A percentile compares a stretch with the other conserved stretches of the same genome.
phyloP scores from a whole-genome alignment of 2,329 filamentous ascomycete genomes.

The Beauveria asiatica region DNA sequence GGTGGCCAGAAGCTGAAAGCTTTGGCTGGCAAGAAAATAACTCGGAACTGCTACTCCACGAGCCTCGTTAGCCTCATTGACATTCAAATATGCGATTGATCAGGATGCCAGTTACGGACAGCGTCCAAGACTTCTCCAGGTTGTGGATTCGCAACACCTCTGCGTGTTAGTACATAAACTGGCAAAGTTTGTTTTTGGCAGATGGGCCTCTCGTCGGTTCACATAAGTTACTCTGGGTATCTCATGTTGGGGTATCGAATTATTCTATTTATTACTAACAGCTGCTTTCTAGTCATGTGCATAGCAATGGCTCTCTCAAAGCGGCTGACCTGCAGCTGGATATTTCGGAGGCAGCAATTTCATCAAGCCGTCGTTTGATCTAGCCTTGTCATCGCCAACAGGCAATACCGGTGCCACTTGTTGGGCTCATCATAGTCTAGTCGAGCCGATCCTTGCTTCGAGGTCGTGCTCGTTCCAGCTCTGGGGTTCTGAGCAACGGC shows the following conservation, averaged over 20 bases:
- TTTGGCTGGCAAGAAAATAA: conserved; percentile 2
- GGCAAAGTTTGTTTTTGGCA: no score
- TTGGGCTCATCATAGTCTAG: conserved; percentile 5
- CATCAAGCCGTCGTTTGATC: background rate
- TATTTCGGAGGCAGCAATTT: background rate
- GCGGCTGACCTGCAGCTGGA: background rate
- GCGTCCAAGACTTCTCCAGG: background rate
- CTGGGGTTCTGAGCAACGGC: conserved; percentile 13
- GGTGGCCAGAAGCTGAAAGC: background rate
- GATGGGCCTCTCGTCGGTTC: background rate
- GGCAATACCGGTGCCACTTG: background rate
- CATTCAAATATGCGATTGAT: background rate
- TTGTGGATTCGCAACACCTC: no score
- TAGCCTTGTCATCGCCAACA: background rate
- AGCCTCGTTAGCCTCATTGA: background rate
- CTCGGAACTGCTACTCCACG: background rate
- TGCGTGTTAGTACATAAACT: no score
- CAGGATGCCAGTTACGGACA: background rate
- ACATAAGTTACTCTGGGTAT: background rate
- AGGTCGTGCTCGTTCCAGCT: conserved; percentile 16
- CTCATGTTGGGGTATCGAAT: background rate
- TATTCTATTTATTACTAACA: background rate
- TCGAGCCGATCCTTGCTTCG: conserved; percentile 21
- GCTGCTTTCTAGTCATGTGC: background rate
- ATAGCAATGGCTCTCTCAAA: background rate